Base-by-base conservation (phyloP, 106 monocot species). In the Dactylorhiza incarnata region DNA sequence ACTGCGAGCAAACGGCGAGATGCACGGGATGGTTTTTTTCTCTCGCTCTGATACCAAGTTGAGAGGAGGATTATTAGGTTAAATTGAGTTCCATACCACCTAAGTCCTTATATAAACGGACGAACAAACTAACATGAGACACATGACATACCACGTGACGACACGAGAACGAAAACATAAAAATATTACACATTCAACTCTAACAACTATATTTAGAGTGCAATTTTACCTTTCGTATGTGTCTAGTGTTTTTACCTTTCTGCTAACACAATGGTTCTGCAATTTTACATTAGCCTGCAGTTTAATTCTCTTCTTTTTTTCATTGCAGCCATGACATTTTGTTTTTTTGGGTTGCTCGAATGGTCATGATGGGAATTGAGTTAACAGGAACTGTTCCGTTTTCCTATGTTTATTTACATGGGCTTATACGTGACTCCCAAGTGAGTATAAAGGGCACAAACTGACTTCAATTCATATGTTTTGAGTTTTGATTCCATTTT, bases 301-400 rank as follows among this genome's bases (percentile, higher is more conserved):
- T 51, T 49, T 45, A 24, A 16, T 66, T 53, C 15, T 67, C 29
- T 76, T 48, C 13, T 76, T 55, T 80, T 3, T 80, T 3, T 37
- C 82, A 78, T 48, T n/a, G 58, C 83, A 99, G 94, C 26, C 97
- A 99, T 86, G 97, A 99, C 77, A 99, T 99, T 76, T 86, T 99
- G 68, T 99, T 99, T 79, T 99, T 94, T 80, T 99, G 97, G 97
- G 97, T 99, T 55, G 97, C 97, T 77, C 85, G 97, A 71, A 99
- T 99, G 97, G 91, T 99, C 37, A 99, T 99, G 97, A 91, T 99
- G 97, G 97, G 97, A 68, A 91, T 99, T 80, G 97, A 99, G 58
- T 86, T 99, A 56, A 99, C 91, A 13, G 94, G 97, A 72, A 88
- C 73, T 50, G 85, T 85, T 81, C 97, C 97, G 16, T 99, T 99